A percentile compares a stretch with the other conserved stretches of the same genome.
phyloP scores from a whole-genome alignment of 306 rosid species.

The Notholithocarpus densiflorus region DNA sequence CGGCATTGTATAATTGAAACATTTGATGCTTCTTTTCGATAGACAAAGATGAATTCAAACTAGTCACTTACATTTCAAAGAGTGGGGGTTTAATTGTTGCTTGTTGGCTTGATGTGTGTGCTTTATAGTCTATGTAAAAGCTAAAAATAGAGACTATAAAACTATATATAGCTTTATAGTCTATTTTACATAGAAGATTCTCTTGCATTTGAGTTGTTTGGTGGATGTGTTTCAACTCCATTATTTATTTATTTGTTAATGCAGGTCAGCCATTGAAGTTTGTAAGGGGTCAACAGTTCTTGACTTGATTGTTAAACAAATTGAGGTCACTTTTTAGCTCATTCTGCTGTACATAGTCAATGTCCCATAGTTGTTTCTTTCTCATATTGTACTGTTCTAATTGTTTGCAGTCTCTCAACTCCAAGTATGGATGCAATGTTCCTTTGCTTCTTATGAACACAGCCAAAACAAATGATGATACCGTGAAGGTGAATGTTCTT shows the following conservation, averaged over 20 bases:
- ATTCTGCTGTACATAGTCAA: neutral
- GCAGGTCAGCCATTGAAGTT: conserved; percentile 49
- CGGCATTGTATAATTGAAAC: neutral
- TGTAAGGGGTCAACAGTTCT: conserved; percentile 48
- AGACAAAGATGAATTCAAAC: neutral
- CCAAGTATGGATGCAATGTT: conserved; percentile 53
- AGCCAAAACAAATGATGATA: conserved; percentile 43
- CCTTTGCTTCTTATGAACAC: conserved; percentile 59
- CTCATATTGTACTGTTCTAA: conserved; percentile 7
- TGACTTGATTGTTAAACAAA: conserved; percentile 57
- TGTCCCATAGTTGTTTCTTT: conserved; percentile 2
- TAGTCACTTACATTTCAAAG: neutral
- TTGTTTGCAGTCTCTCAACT: conserved; percentile 49
- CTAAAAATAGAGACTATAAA: too few species aligned
- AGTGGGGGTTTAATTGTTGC: neutral
- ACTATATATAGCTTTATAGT: neutral
- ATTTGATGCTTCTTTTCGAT: neutral
- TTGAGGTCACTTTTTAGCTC: conserved; percentile 45
- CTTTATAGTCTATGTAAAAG: neutral
- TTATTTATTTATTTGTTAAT: neutral
- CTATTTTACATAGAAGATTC: neutral
- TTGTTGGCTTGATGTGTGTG: neutral
- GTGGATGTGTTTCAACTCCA: neutral
- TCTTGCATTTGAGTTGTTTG: neutral
- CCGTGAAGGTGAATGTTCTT: conserved; percentile 44